Base-by-base conservation (phyloP, 148 eudicot genomes). In the Simmondsia chinensis region DNA sequence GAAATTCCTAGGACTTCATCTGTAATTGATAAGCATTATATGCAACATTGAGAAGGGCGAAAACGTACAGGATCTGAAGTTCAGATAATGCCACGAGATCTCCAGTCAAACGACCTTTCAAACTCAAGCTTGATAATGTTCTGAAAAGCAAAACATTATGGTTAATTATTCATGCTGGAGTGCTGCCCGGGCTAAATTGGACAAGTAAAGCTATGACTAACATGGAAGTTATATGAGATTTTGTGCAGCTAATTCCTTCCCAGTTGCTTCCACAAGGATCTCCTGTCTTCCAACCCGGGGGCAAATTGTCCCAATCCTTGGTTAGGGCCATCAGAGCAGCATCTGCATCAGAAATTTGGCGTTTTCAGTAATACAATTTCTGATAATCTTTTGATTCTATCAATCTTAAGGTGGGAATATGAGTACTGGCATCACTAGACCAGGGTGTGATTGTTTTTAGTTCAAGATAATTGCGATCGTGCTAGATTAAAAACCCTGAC, bases 231-330 rank as follows among this genome's bases (percentile, higher is more conserved):
- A 88, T 81, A 23, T 73, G 84, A 50, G 81, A 58, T 32, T 43
- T 50, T 5, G 12, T 64, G 57, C 97, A 88, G 27, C 37, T 37
- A 41, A 88, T 50, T 57, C 97, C 97, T 13, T 60, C 97, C 97
- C 97, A 88, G 21, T 33, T 38, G 15, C 46, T 27, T 36, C 74
- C 74, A 56, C 96, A 88, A 59, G 97, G 94, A 69, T 88, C 91
- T 39, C 36, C 14, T 12, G 72, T 74, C 14, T 34, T 54, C 97
- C 97, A 88, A 57, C 50, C 80, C 5, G 59, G 52, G 18, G 97
- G 97, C 31, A 65, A 48, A 57, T 80, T 83, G 31, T 16, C 56
- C 94, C 87, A 88, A 28, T 15, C 69, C 33, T 54, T 10, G 44
- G 56, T 73, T 17, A 83, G 66, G n/a, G 82, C 57, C 7, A 4